phyloP scores from a whole-genome alignment of 2,329 filamentous ascomycete species.

The Apiospora pterosperma region DNA sequence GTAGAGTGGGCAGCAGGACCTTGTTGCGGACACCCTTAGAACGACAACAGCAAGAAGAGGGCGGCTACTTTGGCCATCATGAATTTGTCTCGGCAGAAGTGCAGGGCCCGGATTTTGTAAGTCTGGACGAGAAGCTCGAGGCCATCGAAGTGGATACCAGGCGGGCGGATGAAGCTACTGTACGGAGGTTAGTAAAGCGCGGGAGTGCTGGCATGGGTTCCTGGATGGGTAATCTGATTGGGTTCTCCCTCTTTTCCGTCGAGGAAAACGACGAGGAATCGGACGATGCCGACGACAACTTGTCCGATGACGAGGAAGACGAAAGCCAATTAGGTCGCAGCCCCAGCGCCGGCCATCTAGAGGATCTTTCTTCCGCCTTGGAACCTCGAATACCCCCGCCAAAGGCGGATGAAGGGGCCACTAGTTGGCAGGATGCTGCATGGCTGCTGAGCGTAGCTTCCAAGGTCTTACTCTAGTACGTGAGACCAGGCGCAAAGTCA shows the following conservation, averaged over 20 bases:
- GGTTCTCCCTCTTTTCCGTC: conserved; percentile 60
- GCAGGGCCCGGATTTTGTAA: conserved; percentile 59
- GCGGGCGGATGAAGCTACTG: conserved; percentile 55
- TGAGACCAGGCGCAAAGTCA: not conserved
- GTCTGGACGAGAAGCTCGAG: conserved; percentile 58
- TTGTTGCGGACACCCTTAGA: conserved; percentile 42
- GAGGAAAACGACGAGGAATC: conserved; percentile 56
- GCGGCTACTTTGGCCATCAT: conserved; percentile 39
- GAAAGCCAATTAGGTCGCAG: conserved; percentile 30
- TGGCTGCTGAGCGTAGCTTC: conserved; percentile 65
- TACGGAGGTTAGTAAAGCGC: conserved; percentile 53
- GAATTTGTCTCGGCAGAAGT: conserved; percentile 30
- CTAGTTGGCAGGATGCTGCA: conserved; percentile 62
- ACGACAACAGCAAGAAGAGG: conserved; percentile 27
- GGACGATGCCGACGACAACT: conserved; percentile 33
- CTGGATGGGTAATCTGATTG: conserved; percentile 57
- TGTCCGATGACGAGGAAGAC: conserved; percentile 33
- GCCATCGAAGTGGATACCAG: conserved; percentile 47
- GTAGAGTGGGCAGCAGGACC: conserved; percentile 40
- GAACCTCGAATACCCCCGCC: conserved; percentile 46
- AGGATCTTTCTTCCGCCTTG: conserved; percentile 21
- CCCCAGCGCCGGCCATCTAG: conserved; percentile 37
- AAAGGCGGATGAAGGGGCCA: conserved; percentile 47
- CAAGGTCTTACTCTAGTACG: conserved; percentile 53
- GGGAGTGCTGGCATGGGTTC: conserved; percentile 50